phyloP scores from a whole-genome alignment of 192 early-diverging fungal species.

The Helicostylum pulchrum region DNA sequence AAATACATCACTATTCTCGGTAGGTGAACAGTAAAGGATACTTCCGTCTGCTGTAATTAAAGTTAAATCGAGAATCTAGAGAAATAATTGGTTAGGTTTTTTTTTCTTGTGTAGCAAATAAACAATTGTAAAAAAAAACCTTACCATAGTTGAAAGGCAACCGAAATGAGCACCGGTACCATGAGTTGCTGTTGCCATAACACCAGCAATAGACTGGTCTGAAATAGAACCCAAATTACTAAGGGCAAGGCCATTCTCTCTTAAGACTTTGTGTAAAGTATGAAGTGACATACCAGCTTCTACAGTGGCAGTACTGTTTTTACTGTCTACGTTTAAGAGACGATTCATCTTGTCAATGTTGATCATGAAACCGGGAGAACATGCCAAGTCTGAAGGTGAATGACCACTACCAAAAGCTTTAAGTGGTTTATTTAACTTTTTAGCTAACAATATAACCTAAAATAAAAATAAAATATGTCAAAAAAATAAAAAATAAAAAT shows the following conservation, averaged over 20 bases:
- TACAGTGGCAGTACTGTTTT: slow-evolving; percentile 51
- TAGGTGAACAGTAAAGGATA: slow-evolving; percentile 49
- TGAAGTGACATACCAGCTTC: slow-evolving; percentile 65
- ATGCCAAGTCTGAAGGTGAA: slow-evolving; percentile 73
- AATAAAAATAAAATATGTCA: background rate
- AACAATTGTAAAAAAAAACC: background rate
- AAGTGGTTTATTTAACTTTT: slow-evolving; percentile 42
- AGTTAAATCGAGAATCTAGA: slow-evolving; percentile 52
- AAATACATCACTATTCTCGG: slow-evolving; percentile 50
- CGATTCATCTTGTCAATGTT: slow-evolving; percentile 64
- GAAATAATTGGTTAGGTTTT: background rate
- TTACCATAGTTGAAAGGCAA: slow-evolving; percentile 57
- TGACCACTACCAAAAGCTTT: slow-evolving; percentile 70
- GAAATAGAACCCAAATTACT: slow-evolving; percentile 71
- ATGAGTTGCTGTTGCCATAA: slow-evolving; percentile 71
- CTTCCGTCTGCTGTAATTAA: slow-evolving; percentile 57
- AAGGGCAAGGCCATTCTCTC: slow-evolving; percentile 57
- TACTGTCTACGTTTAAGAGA: slow-evolving; percentile 47
- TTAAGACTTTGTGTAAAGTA: slow-evolving; percentile 54
- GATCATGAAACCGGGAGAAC: slow-evolving; percentile 62
- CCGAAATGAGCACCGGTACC: slow-evolving; percentile 65
- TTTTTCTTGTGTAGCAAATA: background rate
- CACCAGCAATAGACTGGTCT: slow-evolving; percentile 70
- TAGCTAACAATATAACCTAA: slow-evolving; percentile 48
- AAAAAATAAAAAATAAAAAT: background rate